Conservation (phyloP, 78 protist genomes). For the Isochrysis galbana region DNA sequence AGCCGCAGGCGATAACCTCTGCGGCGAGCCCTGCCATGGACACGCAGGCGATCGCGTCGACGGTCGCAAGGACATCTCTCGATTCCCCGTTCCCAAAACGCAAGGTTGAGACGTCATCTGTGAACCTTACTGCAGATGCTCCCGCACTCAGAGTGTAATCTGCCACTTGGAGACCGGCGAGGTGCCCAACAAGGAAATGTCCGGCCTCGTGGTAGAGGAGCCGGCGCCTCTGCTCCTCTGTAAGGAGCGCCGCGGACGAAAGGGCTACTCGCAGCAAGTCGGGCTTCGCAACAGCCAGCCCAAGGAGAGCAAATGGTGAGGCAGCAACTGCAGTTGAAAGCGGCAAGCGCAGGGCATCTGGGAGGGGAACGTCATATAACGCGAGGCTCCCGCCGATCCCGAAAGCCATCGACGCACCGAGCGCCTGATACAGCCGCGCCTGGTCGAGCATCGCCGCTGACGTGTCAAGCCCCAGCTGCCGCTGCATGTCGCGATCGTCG, state of each 20-base stretch:
- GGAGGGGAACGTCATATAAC: no score
- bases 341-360: no score
- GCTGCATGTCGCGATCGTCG: constrained; percentile 2
- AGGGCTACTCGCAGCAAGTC: background rate
- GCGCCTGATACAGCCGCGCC: no score
- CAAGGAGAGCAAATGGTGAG: background rate
- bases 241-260: background rate
- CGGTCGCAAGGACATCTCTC: background rate
- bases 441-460: background rate
- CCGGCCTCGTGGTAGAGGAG: background rate
- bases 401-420: no score
- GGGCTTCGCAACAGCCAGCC: background rate
- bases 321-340: background rate
- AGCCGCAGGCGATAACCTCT: background rate
- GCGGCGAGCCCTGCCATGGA: background rate
- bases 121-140: background rate
- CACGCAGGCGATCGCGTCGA: background rate
- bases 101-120: background rate
- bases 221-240: background rate
- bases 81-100: background rate
- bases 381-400: no score
- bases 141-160: background rate
- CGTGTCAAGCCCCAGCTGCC: background rate
- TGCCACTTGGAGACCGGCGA: background rate
- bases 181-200: background rate